Percentiles rank a stretch among this genome's conserved stretches.
Evolutionary conservation across 78 protist species (phyloP).

Genomic region (Bodo saltans): DNA sequence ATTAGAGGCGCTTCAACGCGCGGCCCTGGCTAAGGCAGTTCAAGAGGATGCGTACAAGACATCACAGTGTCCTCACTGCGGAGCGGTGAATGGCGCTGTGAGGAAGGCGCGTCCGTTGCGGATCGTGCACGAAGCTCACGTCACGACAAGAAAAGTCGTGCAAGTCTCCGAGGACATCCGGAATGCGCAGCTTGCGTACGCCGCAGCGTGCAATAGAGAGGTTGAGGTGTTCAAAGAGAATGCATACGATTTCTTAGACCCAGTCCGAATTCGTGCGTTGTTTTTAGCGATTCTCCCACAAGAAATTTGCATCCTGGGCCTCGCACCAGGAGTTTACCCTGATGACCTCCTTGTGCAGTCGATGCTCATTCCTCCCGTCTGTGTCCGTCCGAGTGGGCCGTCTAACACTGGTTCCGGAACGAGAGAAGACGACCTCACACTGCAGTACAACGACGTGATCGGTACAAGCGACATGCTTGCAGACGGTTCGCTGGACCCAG

Average conservation of each 20-base stretch:
- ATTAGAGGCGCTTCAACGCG: constrained; percentile 20
- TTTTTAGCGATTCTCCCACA: constrained; percentile 61
- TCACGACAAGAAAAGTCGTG: constrained; percentile 2
- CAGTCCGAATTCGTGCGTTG: constrained; percentile 61
- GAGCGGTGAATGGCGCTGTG: constrained; percentile 74
- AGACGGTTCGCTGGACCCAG: not conserved
- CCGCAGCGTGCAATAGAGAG: constrained; percentile 40
- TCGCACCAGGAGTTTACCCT: constrained; percentile 64
- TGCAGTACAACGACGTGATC: constrained; percentile 69
- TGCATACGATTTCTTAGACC: constrained; percentile 82
- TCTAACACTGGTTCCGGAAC: constrained; percentile 7
- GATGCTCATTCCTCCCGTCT: constrained; percentile 90
- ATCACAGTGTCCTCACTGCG: constrained; percentile 78
- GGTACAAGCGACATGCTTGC: constrained; percentile 60
- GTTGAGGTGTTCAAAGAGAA: constrained; percentile 40
- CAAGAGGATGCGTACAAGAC: constrained; percentile 29
- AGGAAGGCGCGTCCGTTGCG: constrained; percentile 32
- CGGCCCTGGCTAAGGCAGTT: constrained; percentile 33
- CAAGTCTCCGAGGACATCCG: not conserved
- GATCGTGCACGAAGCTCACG: constrained; percentile 73
- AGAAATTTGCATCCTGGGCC: constrained; percentile 71
- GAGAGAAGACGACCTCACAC: constrained; percentile 93
- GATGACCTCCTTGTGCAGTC: constrained; percentile 77
- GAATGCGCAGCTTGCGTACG: constrained; percentile 11
- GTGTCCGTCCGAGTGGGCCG: constrained; percentile 89